phyloP scores from a whole-genome alignment of 1,139 yeast genomes.

The Diutina catenulata region DNA sequence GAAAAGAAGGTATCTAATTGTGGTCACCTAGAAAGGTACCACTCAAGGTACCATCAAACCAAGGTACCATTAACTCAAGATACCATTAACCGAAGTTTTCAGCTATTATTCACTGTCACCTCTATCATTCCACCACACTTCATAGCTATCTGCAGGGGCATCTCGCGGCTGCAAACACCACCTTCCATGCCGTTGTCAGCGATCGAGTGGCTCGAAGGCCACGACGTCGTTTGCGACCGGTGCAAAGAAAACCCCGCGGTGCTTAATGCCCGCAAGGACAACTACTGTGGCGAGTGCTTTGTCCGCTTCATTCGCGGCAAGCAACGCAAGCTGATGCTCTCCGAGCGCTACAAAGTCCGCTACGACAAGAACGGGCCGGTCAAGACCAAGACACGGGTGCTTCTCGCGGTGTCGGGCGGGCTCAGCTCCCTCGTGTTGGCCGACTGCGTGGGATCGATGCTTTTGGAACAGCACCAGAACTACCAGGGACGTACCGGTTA shows the following conservation, averaged over 20 bases:
- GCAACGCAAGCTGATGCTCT: conserved; percentile 65
- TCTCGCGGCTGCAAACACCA: too few species aligned
- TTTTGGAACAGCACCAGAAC: conserved; percentile 45
- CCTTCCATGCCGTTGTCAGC: too few species aligned
- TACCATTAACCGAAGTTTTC: too few species aligned
- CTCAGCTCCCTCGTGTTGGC: conserved; percentile 53
- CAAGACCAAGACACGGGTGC: conserved; percentile 27
- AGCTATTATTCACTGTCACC: too few species aligned
- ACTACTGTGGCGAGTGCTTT: conserved; percentile 63
- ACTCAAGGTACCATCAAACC: too few species aligned
- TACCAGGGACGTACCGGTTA: conserved; percentile 66
- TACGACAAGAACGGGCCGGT: conserved; percentile 27
- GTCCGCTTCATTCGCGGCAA: conserved; percentile 62
- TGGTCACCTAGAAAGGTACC: too few species aligned
- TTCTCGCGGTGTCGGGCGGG: conserved; percentile 58
- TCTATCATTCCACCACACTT: too few species aligned
- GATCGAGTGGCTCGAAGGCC: too few species aligned
- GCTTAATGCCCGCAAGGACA: conserved; percentile 54
- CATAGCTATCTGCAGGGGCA: too few species aligned
- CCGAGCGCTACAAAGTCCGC: conserved; percentile 59
- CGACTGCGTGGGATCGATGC: conserved; percentile 51
- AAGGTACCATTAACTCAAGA: too few species aligned
- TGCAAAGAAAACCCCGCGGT: conserved; percentile 40
- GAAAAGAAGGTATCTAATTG: too few species aligned
- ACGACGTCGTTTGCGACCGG: conserved; percentile 5